Conservation (phyloP, 768 basidiomycete species). For the Termitomyces sp. region DNA sequence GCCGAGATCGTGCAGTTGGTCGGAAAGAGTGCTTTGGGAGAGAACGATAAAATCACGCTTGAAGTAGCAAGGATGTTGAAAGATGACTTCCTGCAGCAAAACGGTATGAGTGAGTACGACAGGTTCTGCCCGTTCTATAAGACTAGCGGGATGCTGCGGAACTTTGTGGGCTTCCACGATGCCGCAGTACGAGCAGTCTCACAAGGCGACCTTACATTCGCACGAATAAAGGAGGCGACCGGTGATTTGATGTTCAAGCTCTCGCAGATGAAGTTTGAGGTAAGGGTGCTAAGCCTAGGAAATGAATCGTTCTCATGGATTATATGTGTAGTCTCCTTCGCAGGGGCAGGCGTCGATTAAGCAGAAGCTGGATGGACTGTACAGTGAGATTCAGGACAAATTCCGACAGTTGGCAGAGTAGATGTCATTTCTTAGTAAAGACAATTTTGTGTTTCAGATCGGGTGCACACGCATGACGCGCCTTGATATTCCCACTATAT, state of each 20-base stretch:
- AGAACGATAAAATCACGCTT: slow-evolving; percentile 96
- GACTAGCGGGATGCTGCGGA: slow-evolving; percentile 92
- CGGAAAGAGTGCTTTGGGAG: slow-evolving; percentile 96
- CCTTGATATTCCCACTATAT: neutral
- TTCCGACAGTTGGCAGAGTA: slow-evolving; percentile 85
- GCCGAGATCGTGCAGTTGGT: slow-evolving; percentile 99
- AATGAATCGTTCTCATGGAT: slow-evolving; percentile 6
- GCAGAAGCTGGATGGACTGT: slow-evolving; percentile 76
- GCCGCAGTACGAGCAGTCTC: slow-evolving; percentile 83
- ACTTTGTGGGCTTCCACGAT: slow-evolving; percentile 94
- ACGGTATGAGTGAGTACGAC: slow-evolving; percentile 98
- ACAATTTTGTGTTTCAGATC: slow-evolving; percentile 11
- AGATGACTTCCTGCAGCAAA: slow-evolving; percentile 97
- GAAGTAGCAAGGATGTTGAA: slow-evolving; percentile 97
- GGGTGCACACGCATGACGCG: slow-evolving; percentile 6
- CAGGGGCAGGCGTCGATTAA: slow-evolving; percentile 84
- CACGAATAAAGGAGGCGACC: slow-evolving; percentile 83
- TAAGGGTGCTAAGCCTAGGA: slow-evolving; percentile 29
- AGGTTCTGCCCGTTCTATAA: slow-evolving; percentile 99
- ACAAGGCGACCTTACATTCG: slow-evolving; percentile 79
- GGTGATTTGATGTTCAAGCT: slow-evolving; percentile 92
- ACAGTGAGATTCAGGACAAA: slow-evolving; percentile 88
- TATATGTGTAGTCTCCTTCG: slow-evolving; percentile 68
- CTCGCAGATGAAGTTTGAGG: slow-evolving; percentile 99
- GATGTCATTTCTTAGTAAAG: slow-evolving; percentile 8